These are phyloP conservation scores for Pseudophaeomoniella oleicola DNA, from an alignment of 2,329 filamentous ascomycete genomes.

Conservation along the genomic window DNA sequence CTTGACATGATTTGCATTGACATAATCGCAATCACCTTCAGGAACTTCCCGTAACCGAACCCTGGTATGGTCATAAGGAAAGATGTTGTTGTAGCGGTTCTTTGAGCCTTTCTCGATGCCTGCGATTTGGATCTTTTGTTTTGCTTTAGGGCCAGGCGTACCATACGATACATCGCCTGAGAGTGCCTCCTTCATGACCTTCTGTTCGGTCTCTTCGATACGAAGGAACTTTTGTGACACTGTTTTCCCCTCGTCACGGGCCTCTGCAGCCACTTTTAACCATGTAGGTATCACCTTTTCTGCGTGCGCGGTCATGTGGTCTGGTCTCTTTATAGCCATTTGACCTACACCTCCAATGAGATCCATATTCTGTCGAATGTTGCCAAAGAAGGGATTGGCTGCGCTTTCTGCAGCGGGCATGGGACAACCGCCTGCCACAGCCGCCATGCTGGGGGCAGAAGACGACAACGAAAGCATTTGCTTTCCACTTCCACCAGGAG, in stretches of 20 bases:
- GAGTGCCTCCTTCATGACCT: constrained; percentile 78
- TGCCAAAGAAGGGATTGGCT: constrained; percentile 82
- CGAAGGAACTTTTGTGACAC: constrained; percentile 72
- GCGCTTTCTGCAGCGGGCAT: constrained; percentile 56
- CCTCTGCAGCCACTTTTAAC: constrained; percentile 55
- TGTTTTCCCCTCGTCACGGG: constrained; percentile 57
- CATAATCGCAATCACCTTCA: constrained; percentile 68
- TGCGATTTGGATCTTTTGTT: constrained; percentile 54
- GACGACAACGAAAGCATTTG: constrained; percentile 38
- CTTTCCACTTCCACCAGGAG: constrained; percentile 21
- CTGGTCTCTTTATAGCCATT: constrained; percentile 45
- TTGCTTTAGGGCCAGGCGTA: constrained; percentile 23
- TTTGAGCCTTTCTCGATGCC: constrained; percentile 90
- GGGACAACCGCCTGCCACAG: constrained; percentile 78
- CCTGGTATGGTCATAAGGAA: constrained; percentile 86
- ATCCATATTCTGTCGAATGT: constrained; percentile 94
- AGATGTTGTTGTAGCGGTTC: constrained; percentile 95
- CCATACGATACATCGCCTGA: constrained; percentile 46
- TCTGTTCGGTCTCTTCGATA: constrained; percentile 74
- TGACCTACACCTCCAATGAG: constrained; percentile 86
- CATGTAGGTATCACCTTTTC: constrained; percentile 54
- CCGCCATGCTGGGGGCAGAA: constrained; percentile 43
- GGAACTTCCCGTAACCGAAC: constrained; percentile 61
- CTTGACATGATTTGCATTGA: constrained; percentile 83
- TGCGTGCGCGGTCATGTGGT: constrained; percentile 30